Conservation (phyloP, 768 basidiomycete species). For the Tubosaeta sp. region DNA sequence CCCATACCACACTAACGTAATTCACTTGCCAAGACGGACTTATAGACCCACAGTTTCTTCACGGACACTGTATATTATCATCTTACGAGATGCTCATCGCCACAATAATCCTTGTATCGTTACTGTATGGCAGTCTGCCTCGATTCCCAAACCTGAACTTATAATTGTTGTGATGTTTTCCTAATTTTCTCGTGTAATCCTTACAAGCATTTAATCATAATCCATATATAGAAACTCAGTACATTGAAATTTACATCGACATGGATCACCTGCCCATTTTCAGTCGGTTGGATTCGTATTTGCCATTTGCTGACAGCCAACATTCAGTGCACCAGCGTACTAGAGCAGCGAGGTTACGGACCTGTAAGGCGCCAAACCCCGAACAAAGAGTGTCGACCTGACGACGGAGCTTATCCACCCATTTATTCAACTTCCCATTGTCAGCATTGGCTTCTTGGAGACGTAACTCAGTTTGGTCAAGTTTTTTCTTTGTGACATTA, state of each 20-base stretch:
- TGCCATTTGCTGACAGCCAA: constrained; percentile 10
- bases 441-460: constrained; percentile 17
- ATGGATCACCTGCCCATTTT: constrained; percentile 3
- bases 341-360: background rate
- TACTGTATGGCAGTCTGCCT: background rate
- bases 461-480: constrained; percentile 15
- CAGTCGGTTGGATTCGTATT: background rate
- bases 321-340: background rate
- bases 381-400: constrained; percentile 8
- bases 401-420: constrained; percentile 9
- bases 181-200: background rate
- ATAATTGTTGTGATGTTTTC: background rate
- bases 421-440: constrained; percentile 6
- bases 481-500: constrained; percentile 11
- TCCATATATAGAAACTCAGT: background rate
- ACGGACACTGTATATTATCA: constrained; percentile 8
- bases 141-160: background rate
- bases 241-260: background rate
- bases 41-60: background rate
- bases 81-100: background rate
- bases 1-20: background rate
- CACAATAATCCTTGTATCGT: constrained; percentile 12
- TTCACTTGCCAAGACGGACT: constrained; percentile 1
- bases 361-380: constrained; percentile 10
- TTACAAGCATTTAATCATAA: background rate